Evolutionary conservation across 139 green algal genomes (phyloP), one percentile per base, ranked within the genome.

Genomic region (Gonium pectorale): DNA sequence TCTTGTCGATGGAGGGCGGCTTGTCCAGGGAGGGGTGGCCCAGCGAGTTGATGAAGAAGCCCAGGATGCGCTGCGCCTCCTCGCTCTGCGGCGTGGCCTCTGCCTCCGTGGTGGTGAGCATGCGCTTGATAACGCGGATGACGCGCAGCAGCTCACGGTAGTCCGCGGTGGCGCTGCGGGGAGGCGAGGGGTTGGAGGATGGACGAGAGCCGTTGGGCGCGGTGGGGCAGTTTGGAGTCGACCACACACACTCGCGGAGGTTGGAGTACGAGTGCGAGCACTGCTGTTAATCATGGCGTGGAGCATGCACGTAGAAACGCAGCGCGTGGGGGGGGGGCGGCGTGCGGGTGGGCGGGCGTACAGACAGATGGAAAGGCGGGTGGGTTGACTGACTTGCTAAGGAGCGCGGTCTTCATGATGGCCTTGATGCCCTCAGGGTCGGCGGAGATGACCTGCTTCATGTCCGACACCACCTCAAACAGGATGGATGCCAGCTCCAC

Each of bases 31-130:
- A 88, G 4, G 93, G 90, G 87, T 95, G 94, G 44, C 89, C 89
- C 37, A 94, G 81, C 7, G 79, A 91, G 79, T 91, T 94, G 67
- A 94, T 88, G 79, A 96, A 97, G 80, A 95, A 95, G 63, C 91
- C 90, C 46, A 97, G 90, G 40, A 95, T 86, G 73, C 94, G 90
- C 86, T 92, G 91, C 60, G 92, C 92, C 86, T 97, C 94, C 64
- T 94, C 89, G 70, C 85, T 88, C 26, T 81, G 79, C 19, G 94
- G 94, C 56, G 93, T 93, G 31, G 88, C 85, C 80, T 91, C 84
- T 5, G 88, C 84, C 38, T 85, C 75, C 5, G 88, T 89, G 38
- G 88, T 81, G 19, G 88, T 31, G 0, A 91, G 73, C 88, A 91
- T 91, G 66, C 75, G 74, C 80, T 91, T 91, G 83, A 91, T 85